A percentile compares a stretch with the other conserved stretches of the same genome.
Conservation (phyloP, 805 yeast species). For the Teunomyces stri region DNA sequence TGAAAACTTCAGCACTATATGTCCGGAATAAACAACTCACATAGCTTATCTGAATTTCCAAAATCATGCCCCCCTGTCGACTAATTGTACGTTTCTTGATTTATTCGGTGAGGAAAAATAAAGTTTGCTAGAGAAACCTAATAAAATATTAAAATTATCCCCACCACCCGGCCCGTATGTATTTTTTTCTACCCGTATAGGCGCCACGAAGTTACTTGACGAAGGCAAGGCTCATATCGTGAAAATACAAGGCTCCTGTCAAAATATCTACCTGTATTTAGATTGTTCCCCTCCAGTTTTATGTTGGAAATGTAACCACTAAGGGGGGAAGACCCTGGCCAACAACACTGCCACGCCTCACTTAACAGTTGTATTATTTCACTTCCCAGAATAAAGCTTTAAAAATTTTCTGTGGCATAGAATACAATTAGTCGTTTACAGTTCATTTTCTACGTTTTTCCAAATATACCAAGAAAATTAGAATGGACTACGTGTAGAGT, state of each 20-base stretch:
- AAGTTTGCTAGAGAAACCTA: neutral
- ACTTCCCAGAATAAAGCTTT: too few relatives aligned
- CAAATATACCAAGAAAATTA: neutral
- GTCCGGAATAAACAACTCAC: neutral
- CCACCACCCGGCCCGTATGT: neutral
- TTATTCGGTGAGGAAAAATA: neutral
- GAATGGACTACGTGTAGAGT: neutral
- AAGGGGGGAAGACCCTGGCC: too few relatives aligned
- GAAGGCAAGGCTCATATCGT: neutral
- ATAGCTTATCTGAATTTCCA: neutral
- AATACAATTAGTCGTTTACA: too few relatives aligned
- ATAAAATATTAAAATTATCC: neutral
- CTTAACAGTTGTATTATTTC: too few relatives aligned
- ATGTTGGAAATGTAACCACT: neutral
- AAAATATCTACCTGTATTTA: neutral
- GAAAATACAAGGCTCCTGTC: neutral
- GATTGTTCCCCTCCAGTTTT: neutral
- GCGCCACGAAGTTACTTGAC: neutral
- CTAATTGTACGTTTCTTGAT: neutral
- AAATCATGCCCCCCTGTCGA: neutral
- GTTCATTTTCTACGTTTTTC: too few relatives aligned
- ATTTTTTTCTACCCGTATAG: neutral
- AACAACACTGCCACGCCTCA: too few relatives aligned
- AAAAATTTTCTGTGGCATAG: too few relatives aligned
- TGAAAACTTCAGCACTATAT: too few relatives aligned